Evolutionary conservation across 495 filamentous ascomycete species (phyloP), one percentile per base, ranked within the genome.

Genomic region (Tuber microsphaerosporum): DNA sequence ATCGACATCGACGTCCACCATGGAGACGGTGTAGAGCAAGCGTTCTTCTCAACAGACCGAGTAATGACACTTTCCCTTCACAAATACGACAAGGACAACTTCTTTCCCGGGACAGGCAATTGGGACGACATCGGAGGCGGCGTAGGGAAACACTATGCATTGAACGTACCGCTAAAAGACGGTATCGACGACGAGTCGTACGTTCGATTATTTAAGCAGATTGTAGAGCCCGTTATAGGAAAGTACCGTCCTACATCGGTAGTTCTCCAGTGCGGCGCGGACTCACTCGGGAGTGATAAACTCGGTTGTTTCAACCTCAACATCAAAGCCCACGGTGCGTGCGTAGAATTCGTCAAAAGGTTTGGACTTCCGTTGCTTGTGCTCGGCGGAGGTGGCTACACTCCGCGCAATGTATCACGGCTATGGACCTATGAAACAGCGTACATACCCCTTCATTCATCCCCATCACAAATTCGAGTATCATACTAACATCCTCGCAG

Each of bases 1-100:
- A 92, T 99, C 77, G 95, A 99, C 83, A 98, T 99, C 79, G 95
- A 99, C 84, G 96, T 99, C 26, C 95, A 99, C 84, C 95, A 99
- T 81, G 95, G 95, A 61, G 95, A 99, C 83, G 95, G 95, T 76
- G 95, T 99, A 37, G 95, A 99, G 84, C 94, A 98, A 82, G 95
- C 95, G 10, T 99, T 99, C 81, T 97, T 96, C 82, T 95, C 94
- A 31, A 99, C 95, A 22, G 94, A 99, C 85, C 90, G 95, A 80
- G 95, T 99, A 82, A 97, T 99, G 94, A 98, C 96, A 0, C 91
- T 94, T 56, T 97, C 93, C 22, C 98, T 98, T 84, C 95, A 99
- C 86, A 99, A 99, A 80, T 99, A 97, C 85, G 81, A 83, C 69
- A 83, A 83, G 86, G 95, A 96, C 84, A 95, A 98, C 82, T 99